Evolutionary conservation across 306 rosid genomes (phyloP).

Genomic region (Aeschynomene evenia): DNA sequence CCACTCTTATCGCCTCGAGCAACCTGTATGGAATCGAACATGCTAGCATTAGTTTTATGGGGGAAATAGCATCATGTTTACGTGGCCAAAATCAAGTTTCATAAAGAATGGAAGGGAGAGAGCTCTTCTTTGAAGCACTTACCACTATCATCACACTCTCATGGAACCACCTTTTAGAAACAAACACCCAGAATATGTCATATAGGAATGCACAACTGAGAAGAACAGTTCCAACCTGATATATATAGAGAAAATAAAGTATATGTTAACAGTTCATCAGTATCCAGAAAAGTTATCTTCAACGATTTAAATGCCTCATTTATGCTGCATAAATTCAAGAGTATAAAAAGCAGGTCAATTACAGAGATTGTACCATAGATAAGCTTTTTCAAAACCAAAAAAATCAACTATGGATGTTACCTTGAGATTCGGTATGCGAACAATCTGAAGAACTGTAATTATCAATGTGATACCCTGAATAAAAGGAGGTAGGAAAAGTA

Average conservation of each 20-base stretch:
- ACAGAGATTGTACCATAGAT: background rate
- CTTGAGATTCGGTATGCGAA: constrained; percentile 97
- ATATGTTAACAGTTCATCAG: background rate
- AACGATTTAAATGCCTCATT: background rate
- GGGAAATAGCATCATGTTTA: background rate
- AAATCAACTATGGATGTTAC: constrained; percentile 38
- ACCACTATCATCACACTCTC: constrained; percentile 99
- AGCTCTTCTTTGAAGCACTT: constrained; percentile 37
- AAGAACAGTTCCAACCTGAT: constrained; percentile 97
- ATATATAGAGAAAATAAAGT: background rate
- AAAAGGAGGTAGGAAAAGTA: constrained; percentile 2
- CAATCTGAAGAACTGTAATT: constrained; percentile 97
- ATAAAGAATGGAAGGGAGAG: constrained; percentile 7
- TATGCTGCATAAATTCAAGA: constrained; percentile 8
- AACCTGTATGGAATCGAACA: constrained; percentile 55
- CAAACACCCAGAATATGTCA: constrained; percentile 97
- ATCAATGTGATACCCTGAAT: constrained; percentile 87
- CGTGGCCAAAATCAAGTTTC: constrained; percentile 21
- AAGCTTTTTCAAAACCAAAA: background rate
- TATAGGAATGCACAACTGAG: constrained; percentile 93
- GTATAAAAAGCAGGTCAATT: constrained; percentile 2
- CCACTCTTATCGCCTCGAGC: constrained; percentile 99
- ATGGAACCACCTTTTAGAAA: constrained; percentile 94
- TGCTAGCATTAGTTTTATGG: background rate
- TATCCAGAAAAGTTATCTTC: constrained; percentile 15